A percentile compares a stretch with the other conserved stretches of the same genome.
Conservation (phyloP, 805 yeast species). For the Geotrichum ghanense region DNA sequence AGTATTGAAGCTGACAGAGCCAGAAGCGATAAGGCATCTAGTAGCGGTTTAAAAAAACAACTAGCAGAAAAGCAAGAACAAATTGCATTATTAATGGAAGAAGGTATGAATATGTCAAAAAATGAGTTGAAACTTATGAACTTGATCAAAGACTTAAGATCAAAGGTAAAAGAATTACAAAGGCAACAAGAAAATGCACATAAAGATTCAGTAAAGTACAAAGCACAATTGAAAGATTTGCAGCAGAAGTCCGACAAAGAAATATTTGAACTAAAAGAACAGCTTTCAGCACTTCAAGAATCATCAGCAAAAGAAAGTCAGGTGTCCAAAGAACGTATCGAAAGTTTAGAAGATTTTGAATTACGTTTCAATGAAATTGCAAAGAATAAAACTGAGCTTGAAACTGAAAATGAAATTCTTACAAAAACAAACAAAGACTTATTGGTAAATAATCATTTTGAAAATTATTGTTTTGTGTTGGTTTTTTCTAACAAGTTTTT, state of each 20-base stretch:
- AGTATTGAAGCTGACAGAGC: constrained; percentile 18
- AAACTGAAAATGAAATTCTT: constrained; percentile 7
- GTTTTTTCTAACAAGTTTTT: too few species aligned
- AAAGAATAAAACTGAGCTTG: constrained; percentile 9
- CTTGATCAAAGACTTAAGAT: constrained; percentile 50
- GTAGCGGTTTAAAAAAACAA: constrained; percentile 22
- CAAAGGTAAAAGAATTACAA: constrained; percentile 29
- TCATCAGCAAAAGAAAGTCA: constrained; percentile 14
- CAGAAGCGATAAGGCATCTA: constrained; percentile 5
- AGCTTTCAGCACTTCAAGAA: constrained; percentile 18
- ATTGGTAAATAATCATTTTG: not conserved
- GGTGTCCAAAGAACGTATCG: constrained; percentile 13
- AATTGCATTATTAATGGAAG: constrained; percentile 55
- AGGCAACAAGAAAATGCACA: constrained; percentile 22
- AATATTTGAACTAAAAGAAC: constrained; percentile 12
- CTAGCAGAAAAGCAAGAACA: constrained; percentile 42
- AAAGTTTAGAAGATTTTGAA: constrained; percentile 13
- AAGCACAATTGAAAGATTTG: constrained; percentile 16
- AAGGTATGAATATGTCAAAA: constrained; percentile 62
- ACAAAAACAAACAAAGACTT: constrained; percentile 7
- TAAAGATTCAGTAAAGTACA: constrained; percentile 32
- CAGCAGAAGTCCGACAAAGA: too few species aligned
- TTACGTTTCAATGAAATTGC: constrained; percentile 13
- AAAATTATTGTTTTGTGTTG: too few species aligned
- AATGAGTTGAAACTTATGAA: constrained; percentile 61